These are phyloP conservation scores for Solanum appendiculatum DNA, from an alignment of 257 asterid species.

Conservation along the genomic window DNA sequence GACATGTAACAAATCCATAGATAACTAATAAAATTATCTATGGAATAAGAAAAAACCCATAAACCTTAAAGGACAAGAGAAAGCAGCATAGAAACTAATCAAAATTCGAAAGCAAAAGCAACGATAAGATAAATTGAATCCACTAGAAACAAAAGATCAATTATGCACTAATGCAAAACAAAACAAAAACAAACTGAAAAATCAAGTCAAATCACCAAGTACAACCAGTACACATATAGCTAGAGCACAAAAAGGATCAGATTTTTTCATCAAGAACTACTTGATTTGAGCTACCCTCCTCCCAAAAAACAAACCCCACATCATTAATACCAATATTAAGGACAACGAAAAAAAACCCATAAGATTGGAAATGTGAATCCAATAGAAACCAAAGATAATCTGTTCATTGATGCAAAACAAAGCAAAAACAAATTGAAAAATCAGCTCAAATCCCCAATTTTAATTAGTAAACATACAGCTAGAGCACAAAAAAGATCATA, in stretches of 20 bases:
- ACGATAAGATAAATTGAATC: neutral
- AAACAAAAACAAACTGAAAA: neutral
- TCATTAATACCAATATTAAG: neutral
- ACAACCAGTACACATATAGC: too few species aligned
- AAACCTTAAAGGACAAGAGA: neutral
- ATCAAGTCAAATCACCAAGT: neutral
- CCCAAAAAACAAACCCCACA: neutral
- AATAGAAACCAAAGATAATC: neutral
- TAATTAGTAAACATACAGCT: neutral
- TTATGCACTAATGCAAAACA: neutral
- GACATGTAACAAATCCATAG: too few species aligned
- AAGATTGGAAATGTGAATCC: neutral
- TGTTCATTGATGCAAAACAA: neutral
- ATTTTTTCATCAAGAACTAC: too few species aligned
- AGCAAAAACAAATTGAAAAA: neutral
- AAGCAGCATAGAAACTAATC: neutral
- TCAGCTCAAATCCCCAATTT: neutral
- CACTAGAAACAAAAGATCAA: neutral
- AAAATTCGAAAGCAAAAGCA: neutral
- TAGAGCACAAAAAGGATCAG: too few species aligned
- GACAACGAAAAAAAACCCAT: neutral
- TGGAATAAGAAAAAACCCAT: neutral
- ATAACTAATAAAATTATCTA: too few species aligned
- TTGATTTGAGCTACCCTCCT: too few species aligned
- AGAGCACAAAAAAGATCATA: neutral